phyloP scores from a whole-genome alignment of 805 yeast species.

The Ogataea glucozyma region DNA sequence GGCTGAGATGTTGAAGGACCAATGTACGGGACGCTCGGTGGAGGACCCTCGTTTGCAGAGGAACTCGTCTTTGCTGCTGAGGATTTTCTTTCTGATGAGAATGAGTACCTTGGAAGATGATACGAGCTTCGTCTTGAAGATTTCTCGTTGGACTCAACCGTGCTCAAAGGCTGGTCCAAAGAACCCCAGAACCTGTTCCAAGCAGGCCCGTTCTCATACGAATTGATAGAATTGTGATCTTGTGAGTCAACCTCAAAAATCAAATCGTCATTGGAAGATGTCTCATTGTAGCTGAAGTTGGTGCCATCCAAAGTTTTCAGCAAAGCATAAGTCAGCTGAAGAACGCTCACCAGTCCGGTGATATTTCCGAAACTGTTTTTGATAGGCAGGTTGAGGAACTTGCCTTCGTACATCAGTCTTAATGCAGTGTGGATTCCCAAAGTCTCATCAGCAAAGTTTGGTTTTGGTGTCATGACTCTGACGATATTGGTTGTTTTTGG shows the following conservation, averaged over 20 bases:
- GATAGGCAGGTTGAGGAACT: constrained; percentile 46
- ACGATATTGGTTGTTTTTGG: constrained; percentile 40
- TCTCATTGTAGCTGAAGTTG: constrained; percentile 23
- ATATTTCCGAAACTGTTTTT: constrained; percentile 33
- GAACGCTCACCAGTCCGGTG: constrained; percentile 45
- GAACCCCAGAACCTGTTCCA: constrained; percentile 38
- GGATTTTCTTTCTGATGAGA: constrained; percentile 13
- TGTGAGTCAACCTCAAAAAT: constrained; percentile 31
- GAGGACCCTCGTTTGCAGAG: constrained; percentile 21
- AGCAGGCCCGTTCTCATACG: constrained; percentile 32
- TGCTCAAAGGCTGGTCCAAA: constrained; percentile 32
- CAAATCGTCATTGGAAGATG: constrained; percentile 34
- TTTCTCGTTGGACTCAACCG: constrained; percentile 27
- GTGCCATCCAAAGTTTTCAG: constrained; percentile 37
- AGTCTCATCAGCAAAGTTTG: constrained; percentile 43
- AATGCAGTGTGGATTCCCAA: constrained; percentile 45
- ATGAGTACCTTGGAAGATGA: constrained; percentile 10
- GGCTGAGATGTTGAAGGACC: constrained; percentile 18
- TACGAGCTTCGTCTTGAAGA: constrained; percentile 25
- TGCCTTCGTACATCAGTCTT: constrained; percentile 48
- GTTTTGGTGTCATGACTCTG: constrained; percentile 46
- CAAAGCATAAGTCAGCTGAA: constrained; percentile 45
- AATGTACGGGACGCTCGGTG: constrained; percentile 22
- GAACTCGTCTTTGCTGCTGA: constrained; percentile 18
- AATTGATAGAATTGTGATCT: constrained; percentile 14